phyloP scores from a whole-genome alignment of 495 filamentous ascomycete species.

The Elaphomyces granulatus region DNA sequence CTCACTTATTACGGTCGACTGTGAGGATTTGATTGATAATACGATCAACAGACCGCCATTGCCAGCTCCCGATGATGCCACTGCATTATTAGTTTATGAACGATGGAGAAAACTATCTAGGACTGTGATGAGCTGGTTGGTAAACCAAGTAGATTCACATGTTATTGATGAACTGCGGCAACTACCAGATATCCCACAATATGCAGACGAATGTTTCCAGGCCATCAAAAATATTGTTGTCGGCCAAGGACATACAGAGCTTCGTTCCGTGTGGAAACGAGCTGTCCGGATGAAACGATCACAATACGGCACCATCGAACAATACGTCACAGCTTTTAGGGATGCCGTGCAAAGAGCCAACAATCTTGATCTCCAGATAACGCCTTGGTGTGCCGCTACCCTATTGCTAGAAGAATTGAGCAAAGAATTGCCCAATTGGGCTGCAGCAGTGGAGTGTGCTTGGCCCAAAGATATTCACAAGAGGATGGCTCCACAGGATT shows the following conservation, averaged over 20 bases:
- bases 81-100: neutral
- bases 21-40: neutral
- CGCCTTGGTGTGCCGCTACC: neutral
- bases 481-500: neutral
- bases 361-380: neutral
- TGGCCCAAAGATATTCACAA: neutral
- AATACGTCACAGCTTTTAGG: neutral
- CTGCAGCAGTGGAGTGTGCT: neutral
- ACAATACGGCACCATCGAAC: neutral
- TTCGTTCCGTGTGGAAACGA: neutral
- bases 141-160: neutral
- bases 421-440: neutral
- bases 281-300: neutral
- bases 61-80: neutral
- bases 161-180: neutral
- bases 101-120: neutral
- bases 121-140: neutral
- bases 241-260: neutral
- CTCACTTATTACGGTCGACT: neutral
- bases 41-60: neutral
- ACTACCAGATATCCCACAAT: neutral
- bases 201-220: neutral
- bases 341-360: neutral
- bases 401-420: neutral
- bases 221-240: neutral